Conservation (phyloP, 1,284 basidiomycete genomes). For the Melampsora larici-populina region DNA sequence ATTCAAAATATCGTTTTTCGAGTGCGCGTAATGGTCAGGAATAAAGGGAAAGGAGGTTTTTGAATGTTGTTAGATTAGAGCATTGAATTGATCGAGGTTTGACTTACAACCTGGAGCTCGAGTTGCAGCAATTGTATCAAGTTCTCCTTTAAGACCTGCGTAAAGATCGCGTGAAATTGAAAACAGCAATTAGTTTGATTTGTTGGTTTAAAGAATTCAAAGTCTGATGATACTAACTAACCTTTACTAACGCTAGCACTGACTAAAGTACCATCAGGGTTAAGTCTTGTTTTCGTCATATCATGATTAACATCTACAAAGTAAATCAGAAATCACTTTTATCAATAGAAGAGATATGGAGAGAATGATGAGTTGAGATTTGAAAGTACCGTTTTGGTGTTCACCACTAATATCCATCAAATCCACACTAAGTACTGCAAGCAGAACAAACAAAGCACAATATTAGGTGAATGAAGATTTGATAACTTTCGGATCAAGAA, state of each 20-base stretch:
- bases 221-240: conserved; percentile 54
- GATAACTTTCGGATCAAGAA: background rate
- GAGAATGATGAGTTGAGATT: background rate
- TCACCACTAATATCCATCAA: conserved; percentile 98
- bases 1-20: conserved; percentile 10
- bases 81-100: conserved; percentile 58
- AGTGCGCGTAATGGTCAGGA: background rate
- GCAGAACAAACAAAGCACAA: background rate
- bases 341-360: background rate
- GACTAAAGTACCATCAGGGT: conserved; percentile 63
- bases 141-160: conserved; percentile 38
- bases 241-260: conserved; percentile 55
- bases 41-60: conserved; percentile 63
- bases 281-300: conserved; percentile 76
- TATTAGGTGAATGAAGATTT: background rate
- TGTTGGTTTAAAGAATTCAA: background rate
- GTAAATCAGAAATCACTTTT: conserved; percentile 1
- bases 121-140: conserved; percentile 16
- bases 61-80: conserved; percentile 48
- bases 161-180: background rate
- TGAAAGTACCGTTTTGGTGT: conserved; percentile 63
- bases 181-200: too few relatives aligned
- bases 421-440: conserved; percentile 83
- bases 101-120: conserved; percentile 44
- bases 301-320: conserved; percentile 78